Base-by-base conservation (phyloP, 768 basidiomycete species). In the Macrocybe gigantea region DNA sequence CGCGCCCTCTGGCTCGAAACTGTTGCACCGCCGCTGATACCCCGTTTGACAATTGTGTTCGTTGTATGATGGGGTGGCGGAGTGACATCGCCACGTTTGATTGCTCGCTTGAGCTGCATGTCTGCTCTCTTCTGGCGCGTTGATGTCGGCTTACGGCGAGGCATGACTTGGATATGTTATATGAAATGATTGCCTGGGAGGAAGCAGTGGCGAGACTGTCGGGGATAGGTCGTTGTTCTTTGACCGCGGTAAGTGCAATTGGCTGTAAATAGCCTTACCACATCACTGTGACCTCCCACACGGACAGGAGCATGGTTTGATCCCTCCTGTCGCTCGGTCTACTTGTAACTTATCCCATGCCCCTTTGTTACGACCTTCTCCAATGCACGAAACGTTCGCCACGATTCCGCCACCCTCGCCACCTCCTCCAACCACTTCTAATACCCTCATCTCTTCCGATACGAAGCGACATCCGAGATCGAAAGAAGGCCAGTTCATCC, bases 31-130 rank as follows among this genome's bases (percentile, higher is more conserved):
- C 64, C 69, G 22, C 66, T 64, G 6, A 67, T 64, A 1, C 68
- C 67, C 36, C 60, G 53, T 41, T 57, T 61, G 39, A 51, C 34
- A 38, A 53, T 56, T 31, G 54, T 54, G 44, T 64, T 62, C 35
- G 55, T 55, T 40, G 47, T 55, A 22, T 22, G 22, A 22, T 22
- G 22, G 37, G 73, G 68, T 41, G 70, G 55, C 15, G 71, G 52
- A 10, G 73, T 66, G 3, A 71, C 63, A 53, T 89, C 88, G 4
- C 88, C 92, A 32, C 91, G 83, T 63, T 94, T 94, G 32, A 86
- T 66, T 4, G 93, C 92, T 15, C 92, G 84, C 57, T 88, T 90
- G 42, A 82, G 75, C 61, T 89, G 81, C 6, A 83, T 73, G 49
- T 88, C 78, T 1, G 78, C 82, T 52, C 85, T 89, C 54, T 82